Conservation (phyloP, 2,329 filamentous ascomycete species). For the Penicillium palitans region DNA sequence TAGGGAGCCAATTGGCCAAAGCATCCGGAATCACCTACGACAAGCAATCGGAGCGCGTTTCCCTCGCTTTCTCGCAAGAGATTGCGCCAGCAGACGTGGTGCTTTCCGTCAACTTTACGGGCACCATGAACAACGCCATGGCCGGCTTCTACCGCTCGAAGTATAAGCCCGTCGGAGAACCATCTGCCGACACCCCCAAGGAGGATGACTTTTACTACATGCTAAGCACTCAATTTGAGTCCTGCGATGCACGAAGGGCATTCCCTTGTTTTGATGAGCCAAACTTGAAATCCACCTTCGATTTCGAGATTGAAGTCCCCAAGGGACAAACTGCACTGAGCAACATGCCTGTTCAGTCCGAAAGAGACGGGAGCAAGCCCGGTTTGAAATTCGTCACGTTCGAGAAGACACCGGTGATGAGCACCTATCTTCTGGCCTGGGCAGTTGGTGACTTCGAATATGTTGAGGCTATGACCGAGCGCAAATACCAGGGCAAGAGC, state of each 20-base stretch:
- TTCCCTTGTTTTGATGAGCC: constrained; percentile 99
- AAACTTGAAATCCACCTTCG: constrained; percentile 93
- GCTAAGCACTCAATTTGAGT: constrained; percentile 97
- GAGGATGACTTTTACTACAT: constrained; percentile 67
- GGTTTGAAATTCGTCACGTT: constrained; percentile 70
- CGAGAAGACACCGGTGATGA: constrained; percentile 84
- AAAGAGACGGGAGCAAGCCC: constrained; percentile 66
- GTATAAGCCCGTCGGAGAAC: constrained; percentile 77
- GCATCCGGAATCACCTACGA: constrained; percentile 75
- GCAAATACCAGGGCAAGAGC: constrained; percentile 86
- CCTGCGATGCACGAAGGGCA: constrained; percentile 88
- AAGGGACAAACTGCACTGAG: constrained; percentile 84
- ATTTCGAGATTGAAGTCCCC: constrained; percentile 88
- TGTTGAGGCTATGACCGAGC: constrained; percentile 84
- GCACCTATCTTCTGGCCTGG: constrained; percentile 86
- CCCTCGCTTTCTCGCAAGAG: constrained; percentile 72
- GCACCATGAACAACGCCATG: constrained; percentile 86
- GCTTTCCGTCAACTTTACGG: constrained; percentile 72
- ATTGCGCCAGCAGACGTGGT: constrained; percentile 68
- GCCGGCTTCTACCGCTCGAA: constrained; percentile 91
- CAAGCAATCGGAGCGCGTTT: constrained; percentile 78
- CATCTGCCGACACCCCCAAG: constrained; percentile 74
- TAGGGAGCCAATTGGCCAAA: constrained; percentile 40
- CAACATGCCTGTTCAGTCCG: constrained; percentile 89
- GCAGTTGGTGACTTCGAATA: constrained; percentile 97